Evolutionary conservation across 148 eudicot genomes (phyloP).

Genomic region (Silene latifolia): DNA sequence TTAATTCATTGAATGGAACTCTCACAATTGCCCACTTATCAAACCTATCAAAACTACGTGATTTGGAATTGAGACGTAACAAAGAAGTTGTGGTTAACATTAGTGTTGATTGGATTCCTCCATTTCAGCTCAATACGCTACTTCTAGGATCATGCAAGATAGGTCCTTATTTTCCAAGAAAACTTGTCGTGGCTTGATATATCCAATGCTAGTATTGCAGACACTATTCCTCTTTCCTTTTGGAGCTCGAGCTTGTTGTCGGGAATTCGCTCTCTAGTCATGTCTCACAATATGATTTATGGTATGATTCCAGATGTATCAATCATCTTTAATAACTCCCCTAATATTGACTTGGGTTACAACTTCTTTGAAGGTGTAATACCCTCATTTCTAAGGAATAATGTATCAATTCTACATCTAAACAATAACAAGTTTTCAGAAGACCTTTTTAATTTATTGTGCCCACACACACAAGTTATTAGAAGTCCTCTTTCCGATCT

Average conservation of each 20-base stretch:
- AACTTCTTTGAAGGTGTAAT: conserved; percentile 15
- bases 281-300: conserved; percentile 22
- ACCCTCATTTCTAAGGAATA: no score
- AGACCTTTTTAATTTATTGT: no score
- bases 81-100: conserved; percentile 12
- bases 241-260: not conserved
- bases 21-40: no score
- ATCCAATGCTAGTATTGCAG: conserved; percentile 14
- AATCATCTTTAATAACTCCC: no score
- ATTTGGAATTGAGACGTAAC: conserved; percentile 24
- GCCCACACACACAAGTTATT: no score
- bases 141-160: no score
- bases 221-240: conserved; percentile 12
- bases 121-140: not conserved
- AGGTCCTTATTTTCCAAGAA: conserved; percentile 12
- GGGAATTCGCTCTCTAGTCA: not conserved
- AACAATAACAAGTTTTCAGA: no score
- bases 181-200: not conserved
- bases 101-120: conserved; percentile 23
- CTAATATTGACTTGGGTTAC: not conserved
- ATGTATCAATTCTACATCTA: no score
- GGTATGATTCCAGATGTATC: conserved; percentile 9
- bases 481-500: no score
- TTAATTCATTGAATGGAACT: no score
- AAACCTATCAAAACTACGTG: conserved; percentile 21